These are phyloP conservation scores for Anisodus acutangulus DNA, from an alignment of 257 asterid species.

Conservation along the genomic window DNA sequence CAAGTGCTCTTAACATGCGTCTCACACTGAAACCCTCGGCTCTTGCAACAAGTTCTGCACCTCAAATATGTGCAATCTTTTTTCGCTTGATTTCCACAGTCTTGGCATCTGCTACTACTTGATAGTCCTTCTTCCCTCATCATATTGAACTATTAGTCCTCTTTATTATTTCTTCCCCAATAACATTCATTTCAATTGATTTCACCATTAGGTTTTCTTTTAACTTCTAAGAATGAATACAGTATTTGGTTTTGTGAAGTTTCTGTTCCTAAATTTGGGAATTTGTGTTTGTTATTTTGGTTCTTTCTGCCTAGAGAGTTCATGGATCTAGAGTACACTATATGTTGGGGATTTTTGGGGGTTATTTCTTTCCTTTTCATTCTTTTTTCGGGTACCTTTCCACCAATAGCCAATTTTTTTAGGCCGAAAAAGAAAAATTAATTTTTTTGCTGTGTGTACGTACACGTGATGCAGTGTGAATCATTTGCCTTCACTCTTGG, in stretches of 20 bases:
- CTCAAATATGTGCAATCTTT: conserved; percentile 62
- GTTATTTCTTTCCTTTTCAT: conserved; percentile 25
- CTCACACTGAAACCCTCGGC: conserved; percentile 70
- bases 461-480: conserved; percentile 39
- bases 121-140: conserved; percentile 29
- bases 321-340: conserved; percentile 43
- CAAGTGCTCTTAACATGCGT: conserved; percentile 89
- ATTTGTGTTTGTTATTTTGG: conserved; percentile 25
- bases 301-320: conserved; percentile 32
- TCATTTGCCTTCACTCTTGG: conserved; percentile 17
- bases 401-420: background rate
- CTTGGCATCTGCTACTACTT: conserved; percentile 50
- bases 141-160: conserved; percentile 41
- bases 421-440: background rate
- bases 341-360: conserved; percentile 27
- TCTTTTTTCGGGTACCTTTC: conserved; percentile 30
- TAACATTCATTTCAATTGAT: background rate
- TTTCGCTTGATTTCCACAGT: conserved; percentile 85
- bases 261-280: conserved; percentile 41
- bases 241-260: conserved; percentile 20
- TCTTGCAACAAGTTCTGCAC: conserved; percentile 79
- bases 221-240: background rate
- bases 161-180: conserved; percentile 36
- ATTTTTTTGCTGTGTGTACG: conserved; percentile 31
- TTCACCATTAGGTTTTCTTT: conserved; percentile 3